Conservation (phyloP, 768 basidiomycete genomes). For the Calocybe indica region DNA sequence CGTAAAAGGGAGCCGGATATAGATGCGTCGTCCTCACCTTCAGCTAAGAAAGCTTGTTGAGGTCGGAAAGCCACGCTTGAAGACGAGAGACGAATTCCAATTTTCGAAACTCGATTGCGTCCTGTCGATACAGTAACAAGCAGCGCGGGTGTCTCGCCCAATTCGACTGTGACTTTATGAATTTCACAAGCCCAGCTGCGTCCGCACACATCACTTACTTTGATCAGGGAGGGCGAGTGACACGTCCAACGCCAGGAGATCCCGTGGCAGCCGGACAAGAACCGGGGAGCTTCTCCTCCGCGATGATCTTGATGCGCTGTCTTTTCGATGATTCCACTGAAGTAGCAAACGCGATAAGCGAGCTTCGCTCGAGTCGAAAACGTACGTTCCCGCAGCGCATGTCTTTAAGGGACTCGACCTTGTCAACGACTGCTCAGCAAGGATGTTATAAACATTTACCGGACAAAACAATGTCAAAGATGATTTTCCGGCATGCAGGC, state of each 20-base stretch:
- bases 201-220: slow-evolving; percentile 20
- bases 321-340: slow-evolving; percentile 52
- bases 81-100: slow-evolving; percentile 47
- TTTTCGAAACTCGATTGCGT: slow-evolving; percentile 55
- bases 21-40: slow-evolving; percentile 19
- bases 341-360: slow-evolving; percentile 59
- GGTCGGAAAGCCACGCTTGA: slow-evolving; percentile 49
- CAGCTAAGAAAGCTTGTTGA: slow-evolving; percentile 33
- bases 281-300: slow-evolving; percentile 24
- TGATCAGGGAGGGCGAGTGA: slow-evolving; percentile 52
- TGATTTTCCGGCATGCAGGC: slow-evolving; percentile 55
- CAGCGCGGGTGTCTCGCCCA: slow-evolving; percentile 52
- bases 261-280: slow-evolving; percentile 58
- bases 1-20: neutral
- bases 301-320: slow-evolving; percentile 17
- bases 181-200: too few species aligned
- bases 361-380: slow-evolving; percentile 64
- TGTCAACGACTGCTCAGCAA: neutral
- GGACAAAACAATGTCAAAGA: slow-evolving; percentile 59
- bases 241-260: slow-evolving; percentile 58
- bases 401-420: slow-evolving; percentile 36
- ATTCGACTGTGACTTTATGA: slow-evolving; percentile 43
- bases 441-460: slow-evolving; percentile 37
- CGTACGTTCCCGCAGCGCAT: slow-evolving; percentile 61
- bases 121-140: slow-evolving; percentile 59